A percentile compares a stretch with the other conserved stretches of the same genome.
phyloP scores from a whole-genome alignment of 192 early-diverging fungal genomes.

The Coemansia sp. region DNA sequence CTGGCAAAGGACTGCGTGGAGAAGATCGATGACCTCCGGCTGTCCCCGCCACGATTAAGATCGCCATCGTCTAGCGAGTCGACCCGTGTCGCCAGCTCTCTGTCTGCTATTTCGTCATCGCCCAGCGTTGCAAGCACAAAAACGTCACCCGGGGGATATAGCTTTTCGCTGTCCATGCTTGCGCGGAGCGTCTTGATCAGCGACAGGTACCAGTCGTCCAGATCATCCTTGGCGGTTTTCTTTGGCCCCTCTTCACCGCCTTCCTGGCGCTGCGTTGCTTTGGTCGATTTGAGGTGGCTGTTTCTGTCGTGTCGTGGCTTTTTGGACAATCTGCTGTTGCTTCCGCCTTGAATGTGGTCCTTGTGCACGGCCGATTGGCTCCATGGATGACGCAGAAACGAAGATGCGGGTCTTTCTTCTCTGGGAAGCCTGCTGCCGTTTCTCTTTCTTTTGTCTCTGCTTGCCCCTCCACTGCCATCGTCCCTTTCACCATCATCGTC shows the following conservation, averaged over 20 bases:
- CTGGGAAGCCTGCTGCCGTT: too few relatives aligned
- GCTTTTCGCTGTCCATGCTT: constrained; percentile 81
- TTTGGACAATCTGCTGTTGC: neutral
- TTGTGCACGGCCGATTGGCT: constrained; percentile 18
- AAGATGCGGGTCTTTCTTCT: too few relatives aligned
- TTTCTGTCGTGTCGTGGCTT: too few relatives aligned
- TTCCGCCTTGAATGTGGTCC: constrained; percentile 3
- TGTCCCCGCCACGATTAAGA: neutral
- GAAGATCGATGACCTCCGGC: neutral
- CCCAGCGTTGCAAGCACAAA: constrained; percentile 58
- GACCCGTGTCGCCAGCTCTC: constrained; percentile 15
- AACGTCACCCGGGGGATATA: constrained; percentile 78
- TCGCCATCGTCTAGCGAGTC: constrained; percentile 6
- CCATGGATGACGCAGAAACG: constrained; percentile 4
- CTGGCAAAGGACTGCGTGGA: constrained; percentile 3
- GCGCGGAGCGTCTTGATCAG: constrained; percentile 79
- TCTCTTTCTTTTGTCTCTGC: neutral
- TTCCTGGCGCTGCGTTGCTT: neutral
- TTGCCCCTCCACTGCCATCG: neutral
- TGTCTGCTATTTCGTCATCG: constrained; percentile 45
- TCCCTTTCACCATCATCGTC: constrained; percentile 5
- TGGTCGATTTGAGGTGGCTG: neutral
- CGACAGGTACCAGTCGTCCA: constrained; percentile 82
- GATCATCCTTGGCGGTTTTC: neutral
- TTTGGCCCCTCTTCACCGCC: neutral